These are phyloP conservation scores for Metroxylon sagu DNA, from an alignment of 176 grass and related monocot genomes.

Conservation along the genomic window DNA sequence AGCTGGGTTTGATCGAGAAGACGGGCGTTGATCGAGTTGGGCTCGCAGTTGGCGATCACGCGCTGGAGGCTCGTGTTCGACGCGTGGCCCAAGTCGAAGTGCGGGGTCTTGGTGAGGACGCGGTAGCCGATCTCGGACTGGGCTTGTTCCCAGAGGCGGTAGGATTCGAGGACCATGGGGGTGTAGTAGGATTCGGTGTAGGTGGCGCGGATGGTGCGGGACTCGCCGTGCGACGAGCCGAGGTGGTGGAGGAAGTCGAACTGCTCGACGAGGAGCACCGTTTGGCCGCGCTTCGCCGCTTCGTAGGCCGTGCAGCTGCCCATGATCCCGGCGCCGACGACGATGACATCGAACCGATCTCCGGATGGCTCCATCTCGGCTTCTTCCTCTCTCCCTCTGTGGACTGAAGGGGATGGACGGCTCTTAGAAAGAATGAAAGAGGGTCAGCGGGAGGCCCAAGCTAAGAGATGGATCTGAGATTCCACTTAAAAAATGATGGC, in stretches of 20 bases:
- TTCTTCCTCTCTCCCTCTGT: background rate
- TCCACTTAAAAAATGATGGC: no score
- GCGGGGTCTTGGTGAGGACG: slow-evolving; percentile 58
- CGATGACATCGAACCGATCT: slow-evolving; percentile 47
- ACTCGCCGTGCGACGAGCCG: slow-evolving; percentile 95
- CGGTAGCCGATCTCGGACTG: slow-evolving; percentile 53
- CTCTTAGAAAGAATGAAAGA: no score
- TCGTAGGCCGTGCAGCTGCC: slow-evolving; percentile 86
- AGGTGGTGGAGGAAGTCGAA: slow-evolving; percentile 83
- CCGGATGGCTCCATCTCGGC: slow-evolving; percentile 10
- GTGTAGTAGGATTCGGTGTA: slow-evolving; percentile 81
- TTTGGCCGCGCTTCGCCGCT: slow-evolving; percentile 31
- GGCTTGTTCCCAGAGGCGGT: slow-evolving; percentile 44
- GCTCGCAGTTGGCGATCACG: slow-evolving; percentile 7
- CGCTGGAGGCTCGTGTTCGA: slow-evolving; percentile 16
- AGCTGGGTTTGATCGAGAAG: slow-evolving; percentile 17
- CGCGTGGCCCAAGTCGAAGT: slow-evolving; percentile 53
- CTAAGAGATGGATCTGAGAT: no score
- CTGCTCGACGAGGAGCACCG: slow-evolving; percentile 57
- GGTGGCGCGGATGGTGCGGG: slow-evolving; percentile 74
- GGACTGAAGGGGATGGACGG: no score
- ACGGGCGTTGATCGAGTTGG: background rate
- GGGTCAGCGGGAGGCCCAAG: no score
- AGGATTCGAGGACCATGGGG: slow-evolving; percentile 50
- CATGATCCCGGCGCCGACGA: slow-evolving; percentile 84